Conservation (phyloP, 2,329 filamentous ascomycete species). For the Zarea fungicola region DNA sequence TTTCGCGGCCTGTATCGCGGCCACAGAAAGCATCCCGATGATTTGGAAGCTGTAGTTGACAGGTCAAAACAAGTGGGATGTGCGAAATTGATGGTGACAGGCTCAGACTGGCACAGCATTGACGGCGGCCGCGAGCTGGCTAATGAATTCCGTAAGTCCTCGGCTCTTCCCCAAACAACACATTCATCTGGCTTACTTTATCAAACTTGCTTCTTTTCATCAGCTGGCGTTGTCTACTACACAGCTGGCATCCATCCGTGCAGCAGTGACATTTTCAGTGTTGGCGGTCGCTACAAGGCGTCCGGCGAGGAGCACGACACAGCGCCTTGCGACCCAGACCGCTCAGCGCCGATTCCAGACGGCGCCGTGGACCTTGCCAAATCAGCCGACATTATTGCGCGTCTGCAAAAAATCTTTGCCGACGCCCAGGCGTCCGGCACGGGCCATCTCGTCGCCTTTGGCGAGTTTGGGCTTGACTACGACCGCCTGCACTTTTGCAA, state of each 20-base stretch:
- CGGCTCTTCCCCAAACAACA: slow-evolving; percentile 6
- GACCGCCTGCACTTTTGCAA: slow-evolving; percentile 81
- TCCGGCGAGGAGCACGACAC: slow-evolving; percentile 39
- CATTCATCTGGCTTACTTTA: slow-evolving; percentile 2
- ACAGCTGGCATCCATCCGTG: slow-evolving; percentile 96
- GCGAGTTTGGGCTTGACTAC: slow-evolving; percentile 95
- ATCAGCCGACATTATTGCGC: slow-evolving; percentile 46
- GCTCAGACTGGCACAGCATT: slow-evolving; percentile 78
- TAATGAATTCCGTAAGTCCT: slow-evolving; percentile 64
- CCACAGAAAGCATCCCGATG: slow-evolving; percentile 66
- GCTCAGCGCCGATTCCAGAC: slow-evolving; percentile 42
- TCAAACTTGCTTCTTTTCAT: slow-evolving; percentile 8
- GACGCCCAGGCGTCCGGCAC: slow-evolving; percentile 45
- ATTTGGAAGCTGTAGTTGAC: slow-evolving; percentile 70
- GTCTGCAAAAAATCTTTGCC: slow-evolving; percentile 60
- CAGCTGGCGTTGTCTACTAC: slow-evolving; percentile 76
- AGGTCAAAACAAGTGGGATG: slow-evolving; percentile 76
- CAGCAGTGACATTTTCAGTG: slow-evolving; percentile 66
- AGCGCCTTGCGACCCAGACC: slow-evolving; percentile 49
- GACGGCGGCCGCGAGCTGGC: slow-evolving; percentile 69
- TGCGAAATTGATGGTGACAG: slow-evolving; percentile 86
- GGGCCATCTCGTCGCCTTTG: slow-evolving; percentile 66
- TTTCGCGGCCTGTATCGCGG: slow-evolving; percentile 82
- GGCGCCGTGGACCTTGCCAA: slow-evolving; percentile 40
- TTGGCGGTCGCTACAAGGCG: slow-evolving; percentile 35